phyloP scores from a whole-genome alignment of 371 early-diverging fungal genomes.

The Actinomortierella ambigua region DNA sequence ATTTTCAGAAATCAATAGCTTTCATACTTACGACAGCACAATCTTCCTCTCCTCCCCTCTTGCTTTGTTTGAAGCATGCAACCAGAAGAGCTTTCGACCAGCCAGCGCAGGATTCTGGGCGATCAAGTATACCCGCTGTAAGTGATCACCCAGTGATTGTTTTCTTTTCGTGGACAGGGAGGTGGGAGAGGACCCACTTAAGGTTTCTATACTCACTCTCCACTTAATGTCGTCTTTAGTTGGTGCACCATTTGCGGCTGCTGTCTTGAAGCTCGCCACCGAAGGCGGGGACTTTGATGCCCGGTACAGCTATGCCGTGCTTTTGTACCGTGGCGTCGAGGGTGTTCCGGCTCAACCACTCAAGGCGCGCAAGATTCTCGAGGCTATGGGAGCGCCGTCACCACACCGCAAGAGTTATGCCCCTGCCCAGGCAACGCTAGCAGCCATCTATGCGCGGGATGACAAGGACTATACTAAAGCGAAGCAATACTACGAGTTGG shows the following conservation, averaged over 20 bases:
- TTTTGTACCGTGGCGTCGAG: constrained; percentile 38
- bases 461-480: constrained; percentile 32
- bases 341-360: constrained; percentile 24
- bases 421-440: constrained; percentile 21
- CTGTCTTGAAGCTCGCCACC: constrained; percentile 19
- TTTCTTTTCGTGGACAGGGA: too few species aligned
- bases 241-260: constrained; percentile 26
- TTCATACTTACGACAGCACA: background rate
- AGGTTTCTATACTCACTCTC: background rate
- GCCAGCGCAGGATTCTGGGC: background rate
- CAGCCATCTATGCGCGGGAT: constrained; percentile 33
- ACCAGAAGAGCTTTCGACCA: background rate
- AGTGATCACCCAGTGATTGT: too few species aligned
- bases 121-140: constrained; percentile 29
- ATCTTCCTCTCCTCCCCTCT: background rate
- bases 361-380: constrained; percentile 24
- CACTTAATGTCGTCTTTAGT: constrained; percentile 10
- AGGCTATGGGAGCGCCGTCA: constrained; percentile 16
- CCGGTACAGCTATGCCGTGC: constrained; percentile 22
- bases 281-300: constrained; percentile 23
- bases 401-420: constrained; percentile 5
- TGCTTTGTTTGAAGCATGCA: too few species aligned
- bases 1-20: too few species aligned
- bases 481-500: constrained; percentile 21
- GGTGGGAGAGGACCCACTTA: too few species aligned